Evolutionary conservation across 1,284 basidiomycete genomes (phyloP), one percentile per base, ranked within the genome.

Genomic region (Singerocomus rubriflavus): DNA sequence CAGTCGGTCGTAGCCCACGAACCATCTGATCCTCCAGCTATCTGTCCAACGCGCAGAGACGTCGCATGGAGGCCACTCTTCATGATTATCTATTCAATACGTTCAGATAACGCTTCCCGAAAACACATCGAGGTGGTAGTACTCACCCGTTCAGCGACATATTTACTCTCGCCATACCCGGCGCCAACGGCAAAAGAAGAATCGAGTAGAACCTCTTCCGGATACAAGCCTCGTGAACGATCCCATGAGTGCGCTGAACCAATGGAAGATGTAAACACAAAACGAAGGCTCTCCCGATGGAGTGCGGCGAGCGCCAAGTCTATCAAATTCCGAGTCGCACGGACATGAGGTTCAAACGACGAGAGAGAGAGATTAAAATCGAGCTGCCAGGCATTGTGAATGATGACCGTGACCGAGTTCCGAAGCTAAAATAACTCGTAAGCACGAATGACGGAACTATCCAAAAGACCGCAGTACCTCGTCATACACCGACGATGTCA

Each of bases 1-100:
- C 61, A 67, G 27, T 68, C 67, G 0, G 44, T 59, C 39, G 50
- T 56, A 5, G 59, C 45, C 67, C 67, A 68, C 6, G 57, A 55
- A 6, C 66, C 66, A 13, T 54, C 54, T 2, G 42, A 33, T 3
- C 56, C 55, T 8, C 64, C 62, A 2, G 55, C 44, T 13, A 68
- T 59, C 49, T 66, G 66, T 12, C 61, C 64, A 31, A 66, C 53
- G 1, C 67, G 54, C 7, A 69, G 49, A 16, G 61, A 57, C 1
- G 59, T 60, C 6, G 57, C 48, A 7, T 45, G 45, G 8, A 68
- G 40, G 14, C 62, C 57, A 38, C 56, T 50, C 41, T 50, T 32
- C 5, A 43, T 50, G n/a, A 70, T 53, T 9, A 68, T 51, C 64
- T 52, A 16, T 27, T 27, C 14, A 14, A 34, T 12, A 21, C 6